These are phyloP conservation scores for Tulasnella sp. DNA, from an alignment of 768 basidiomycete genomes.

Conservation along the genomic window DNA sequence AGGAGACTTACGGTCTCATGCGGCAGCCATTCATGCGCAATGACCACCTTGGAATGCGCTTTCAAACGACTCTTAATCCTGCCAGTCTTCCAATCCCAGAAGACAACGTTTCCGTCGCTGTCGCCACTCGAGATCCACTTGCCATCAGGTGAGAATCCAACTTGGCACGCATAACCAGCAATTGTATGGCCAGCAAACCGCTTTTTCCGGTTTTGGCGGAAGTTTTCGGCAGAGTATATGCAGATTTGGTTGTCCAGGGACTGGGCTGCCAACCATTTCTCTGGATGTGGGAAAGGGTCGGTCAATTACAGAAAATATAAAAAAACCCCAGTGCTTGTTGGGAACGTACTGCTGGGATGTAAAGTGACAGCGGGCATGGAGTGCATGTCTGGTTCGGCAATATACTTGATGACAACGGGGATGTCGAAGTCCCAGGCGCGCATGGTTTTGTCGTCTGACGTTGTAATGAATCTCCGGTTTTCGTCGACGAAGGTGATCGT, in stretches of 20 bases:
- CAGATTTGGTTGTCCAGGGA: slow-evolving; percentile 98
- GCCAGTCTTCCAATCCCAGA: slow-evolving; percentile 99
- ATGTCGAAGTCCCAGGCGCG: slow-evolving; percentile 99
- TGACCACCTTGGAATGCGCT: slow-evolving; percentile 94
- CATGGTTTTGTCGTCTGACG: slow-evolving; percentile 98
- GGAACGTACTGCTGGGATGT: slow-evolving; percentile 82
- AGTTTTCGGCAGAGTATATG: slow-evolving; percentile 95
- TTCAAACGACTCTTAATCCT: slow-evolving; percentile 85
- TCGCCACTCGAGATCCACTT: slow-evolving; percentile 98
- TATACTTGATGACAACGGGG: slow-evolving; percentile 98
- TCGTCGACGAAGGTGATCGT: slow-evolving; percentile 99
- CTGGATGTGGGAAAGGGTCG: slow-evolving; percentile 39
- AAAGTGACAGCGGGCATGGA: slow-evolving; percentile 98
- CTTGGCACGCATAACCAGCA: slow-evolving; percentile 94
- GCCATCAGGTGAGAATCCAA: slow-evolving; percentile 97
- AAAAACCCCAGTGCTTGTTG: not conserved
- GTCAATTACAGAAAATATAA: not conserved
- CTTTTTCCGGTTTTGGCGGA: slow-evolving; percentile 98
- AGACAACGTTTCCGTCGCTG: slow-evolving; percentile 89
- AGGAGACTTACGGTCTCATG: slow-evolving; percentile 82
- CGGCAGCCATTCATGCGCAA: slow-evolving; percentile 95
- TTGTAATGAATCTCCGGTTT: slow-evolving; percentile 94
- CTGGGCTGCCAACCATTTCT: slow-evolving; percentile 96
- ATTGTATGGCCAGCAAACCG: slow-evolving; percentile 95
- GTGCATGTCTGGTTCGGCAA: slow-evolving; percentile 99